phyloP scores from a whole-genome alignment of 345 rosid genomes.

The Combretum micranthum region DNA sequence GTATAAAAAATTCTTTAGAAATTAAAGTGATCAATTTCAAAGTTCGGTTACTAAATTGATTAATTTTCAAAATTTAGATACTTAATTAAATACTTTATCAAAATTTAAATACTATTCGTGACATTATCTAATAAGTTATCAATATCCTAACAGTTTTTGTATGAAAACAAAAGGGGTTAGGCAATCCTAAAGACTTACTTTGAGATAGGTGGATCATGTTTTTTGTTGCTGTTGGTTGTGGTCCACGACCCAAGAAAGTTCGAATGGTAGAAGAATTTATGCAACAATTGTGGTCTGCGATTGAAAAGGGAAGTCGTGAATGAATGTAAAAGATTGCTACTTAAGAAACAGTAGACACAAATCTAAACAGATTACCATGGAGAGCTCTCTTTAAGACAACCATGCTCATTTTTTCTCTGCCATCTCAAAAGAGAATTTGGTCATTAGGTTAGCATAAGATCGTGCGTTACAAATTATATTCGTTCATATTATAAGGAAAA shows the following conservation, averaged over 20 bases:
- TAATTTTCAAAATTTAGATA: no score
- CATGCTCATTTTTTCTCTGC: no score
- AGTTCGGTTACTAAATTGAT: no score
- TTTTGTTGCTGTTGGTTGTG: conserved; percentile 32
- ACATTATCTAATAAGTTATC: background rate
- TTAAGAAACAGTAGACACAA: background rate
- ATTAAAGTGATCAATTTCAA: background rate
- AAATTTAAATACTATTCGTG: no score
- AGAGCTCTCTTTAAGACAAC: no score
- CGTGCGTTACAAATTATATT: no score
- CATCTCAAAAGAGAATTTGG: no score
- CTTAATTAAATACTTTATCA: no score
- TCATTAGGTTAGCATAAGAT: no score
- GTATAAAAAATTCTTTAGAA: no score
- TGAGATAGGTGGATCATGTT: conserved; percentile 34
- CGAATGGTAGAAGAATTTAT: conserved; percentile 20
- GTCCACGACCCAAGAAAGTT: conserved; percentile 14
- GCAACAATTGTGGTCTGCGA: conserved; percentile 28
- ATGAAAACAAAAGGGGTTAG: background rate
- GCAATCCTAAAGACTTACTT: conserved; percentile 9
- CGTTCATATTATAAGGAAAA: no score
- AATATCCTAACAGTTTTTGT: background rate
- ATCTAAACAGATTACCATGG: conserved; percentile 12
- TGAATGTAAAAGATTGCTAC: background rate
- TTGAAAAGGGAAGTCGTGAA: background rate